Base-by-base conservation (phyloP, 2,329 filamentous ascomycete species). In the Trematosphaeria pertusa region DNA sequence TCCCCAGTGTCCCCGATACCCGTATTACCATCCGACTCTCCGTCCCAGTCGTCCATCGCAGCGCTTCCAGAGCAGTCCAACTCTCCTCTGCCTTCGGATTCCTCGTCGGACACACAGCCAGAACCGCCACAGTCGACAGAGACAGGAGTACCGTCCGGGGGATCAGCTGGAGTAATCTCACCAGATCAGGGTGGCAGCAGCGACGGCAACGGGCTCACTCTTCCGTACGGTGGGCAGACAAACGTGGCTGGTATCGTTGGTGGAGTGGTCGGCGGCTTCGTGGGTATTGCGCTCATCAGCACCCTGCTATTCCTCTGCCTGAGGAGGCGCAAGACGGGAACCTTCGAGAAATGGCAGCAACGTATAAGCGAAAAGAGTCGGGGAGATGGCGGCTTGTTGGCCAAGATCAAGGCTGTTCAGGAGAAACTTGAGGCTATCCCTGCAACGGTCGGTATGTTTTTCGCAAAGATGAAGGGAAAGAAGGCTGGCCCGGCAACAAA, bases 241-340 rank as follows among this genome's bases (percentile, higher is more conserved):
- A 65, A 69, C 30, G 57, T 70, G 17, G 64, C 60, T 21, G 55
- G 58, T n/a, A 64, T 72, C 24, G 60, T 64, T 18, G 69, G 69
- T 34, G 69, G 66, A 3, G 62, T 68, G n/a, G 48, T 70, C 15
- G 69, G 68, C 20, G 68, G 67, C 3, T 56, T 72, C 12, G 55
- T 62, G n/a, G 64, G 49, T 5, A 55, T 72, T 15, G 64, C 62
- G 10, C 22, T 71, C 9, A 59, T 72, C 34, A 58, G 61, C 41
- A 58, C 45, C 5, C 37, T 72, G 14, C 45, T 72, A 10, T 70
- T 71, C 47, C 54, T 70, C 30, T 70, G 61, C 44, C 36, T 72
- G 28, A 60, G 65, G 37, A 64, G 61, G 42, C 62, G 67, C 39
- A 68, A 62, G 49, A 49, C 65, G 7, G 58, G 57, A 30, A 43